A percentile compares a stretch with the other conserved stretches of the same genome.
These are phyloP conservation scores for Pichia sp. DNA, from an alignment of 1,139 yeast species.

Conservation along the genomic window DNA sequence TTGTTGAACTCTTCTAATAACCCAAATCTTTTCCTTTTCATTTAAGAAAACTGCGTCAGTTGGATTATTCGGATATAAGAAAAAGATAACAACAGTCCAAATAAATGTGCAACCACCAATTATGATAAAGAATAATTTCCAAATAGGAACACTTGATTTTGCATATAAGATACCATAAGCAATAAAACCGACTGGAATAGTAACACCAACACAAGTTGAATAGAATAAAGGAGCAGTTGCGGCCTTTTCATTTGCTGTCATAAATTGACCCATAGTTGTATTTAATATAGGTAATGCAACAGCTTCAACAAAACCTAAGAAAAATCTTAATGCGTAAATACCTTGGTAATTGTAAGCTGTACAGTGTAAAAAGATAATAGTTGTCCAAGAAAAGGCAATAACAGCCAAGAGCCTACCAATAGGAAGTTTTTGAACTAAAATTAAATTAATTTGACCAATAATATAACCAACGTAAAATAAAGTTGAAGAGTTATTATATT, in stretches of 20 bases:
- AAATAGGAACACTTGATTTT: conserved; percentile 20
- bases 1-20: conserved; percentile 31
- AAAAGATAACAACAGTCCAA: conserved; percentile 26
- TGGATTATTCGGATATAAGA: conserved; percentile 34
- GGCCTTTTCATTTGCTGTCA: conserved; percentile 32
- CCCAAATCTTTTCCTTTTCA: conserved; percentile 32
- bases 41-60: conserved; percentile 29
- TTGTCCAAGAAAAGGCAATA: conserved; percentile 30
- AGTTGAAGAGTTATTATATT: conserved; percentile 33
- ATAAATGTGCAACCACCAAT: conserved; percentile 32
- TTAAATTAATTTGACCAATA: conserved; percentile 29
- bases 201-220: conserved; percentile 32
- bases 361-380: conserved; percentile 29
- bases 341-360: conserved; percentile 30
- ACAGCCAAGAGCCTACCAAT: conserved; percentile 15
- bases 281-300: conserved; percentile 32
- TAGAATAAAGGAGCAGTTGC: conserved; percentile 33
- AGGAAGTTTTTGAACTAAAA: conserved; percentile 30
- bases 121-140: conserved; percentile 34
- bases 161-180: conserved; percentile 32
- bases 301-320: conserved; percentile 33
- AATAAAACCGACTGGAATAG: conserved; percentile 34
- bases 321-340: conserved; percentile 30
- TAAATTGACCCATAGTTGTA: conserved; percentile 32
- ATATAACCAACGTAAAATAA: conserved; percentile 40